Evolutionary conservation across 352 stramenopile genomes (phyloP), one percentile per base, ranked within the genome.

Genomic region (Globisporangium cystogenes): DNA sequence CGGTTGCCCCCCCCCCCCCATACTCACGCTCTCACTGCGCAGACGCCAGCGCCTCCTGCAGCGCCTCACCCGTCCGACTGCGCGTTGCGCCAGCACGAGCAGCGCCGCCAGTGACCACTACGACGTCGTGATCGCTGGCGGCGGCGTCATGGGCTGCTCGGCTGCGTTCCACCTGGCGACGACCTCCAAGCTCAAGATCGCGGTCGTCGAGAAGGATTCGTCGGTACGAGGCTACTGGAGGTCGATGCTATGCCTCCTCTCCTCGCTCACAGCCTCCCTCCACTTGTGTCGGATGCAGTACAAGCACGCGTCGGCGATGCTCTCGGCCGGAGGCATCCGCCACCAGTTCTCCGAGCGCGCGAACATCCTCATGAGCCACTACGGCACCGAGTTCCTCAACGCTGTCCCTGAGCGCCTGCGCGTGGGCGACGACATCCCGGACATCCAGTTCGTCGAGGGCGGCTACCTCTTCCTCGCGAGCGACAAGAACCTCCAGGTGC

Each of bases 71-170:
- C 33, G 33, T 10, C 15, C 27, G 11, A 57, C 21, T 12, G 35
- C 46, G 41, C 20, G 27, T 14, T 57, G 53, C 37, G 48, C 48
- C 10, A 62, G 55, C 26, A 43, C 12, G 4, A 24, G 5, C 46
- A 7, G 8, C 37, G 3, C 26, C 48, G 6, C 39, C 48, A 29
- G 20, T 24, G 36, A 53, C 12, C 48, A 79, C 55, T 92, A 90
- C 45, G 83, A 94, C 56, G 81, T 94, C 41, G 68, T 91, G 36
- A 81, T 94, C 47, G 71, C 76, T 21, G 83, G 83, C 20, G 83
- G 81, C 39, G 77, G 83, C 14, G 83, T 92, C 66, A 90, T 94
- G 79, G 83, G 83, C 50, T 90, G 78, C 65, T 94, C 83, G n/a
- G 81, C 78, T 1, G 83, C 83, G n/a, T 94, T 90, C 59, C 83